These are phyloP conservation scores for Malassezia yamatoensis DNA, from an alignment of 1,284 basidiomycete species.

Conservation along the genomic window DNA sequence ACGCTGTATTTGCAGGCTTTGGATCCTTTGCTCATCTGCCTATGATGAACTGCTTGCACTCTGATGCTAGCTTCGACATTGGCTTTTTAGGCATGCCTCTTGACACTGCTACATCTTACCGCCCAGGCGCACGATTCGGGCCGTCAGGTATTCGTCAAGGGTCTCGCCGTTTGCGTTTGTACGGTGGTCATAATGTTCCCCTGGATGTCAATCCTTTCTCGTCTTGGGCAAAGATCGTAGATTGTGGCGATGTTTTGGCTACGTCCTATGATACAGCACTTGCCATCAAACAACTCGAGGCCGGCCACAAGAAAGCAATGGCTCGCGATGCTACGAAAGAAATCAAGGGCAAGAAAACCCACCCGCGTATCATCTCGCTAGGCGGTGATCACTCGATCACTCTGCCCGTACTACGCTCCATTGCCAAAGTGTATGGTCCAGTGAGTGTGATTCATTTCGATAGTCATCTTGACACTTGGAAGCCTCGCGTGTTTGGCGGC, in stretches of 20 bases:
- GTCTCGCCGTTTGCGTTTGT: conserved; percentile 62
- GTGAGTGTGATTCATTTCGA: conserved; percentile 65
- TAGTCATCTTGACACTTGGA: conserved; percentile 64
- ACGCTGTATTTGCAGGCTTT: conserved; percentile 43
- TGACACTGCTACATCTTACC: conserved; percentile 62
- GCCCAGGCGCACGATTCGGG: conserved; percentile 69
- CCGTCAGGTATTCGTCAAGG: conserved; percentile 69
- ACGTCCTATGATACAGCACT: conserved; percentile 64
- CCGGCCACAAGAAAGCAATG: conserved; percentile 27
- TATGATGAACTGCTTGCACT: conserved; percentile 27
- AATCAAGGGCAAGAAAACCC: conserved; percentile 3
- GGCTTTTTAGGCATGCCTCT: conserved; percentile 71
- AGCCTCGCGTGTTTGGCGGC: conserved; percentile 21
- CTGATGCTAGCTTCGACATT: conserved; percentile 55
- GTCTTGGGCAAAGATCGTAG: conserved; percentile 54
- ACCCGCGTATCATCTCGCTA: conserved; percentile 59
- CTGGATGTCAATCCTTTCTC: conserved; percentile 61
- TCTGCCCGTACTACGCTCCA: conserved; percentile 60
- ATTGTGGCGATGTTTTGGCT: conserved; percentile 68
- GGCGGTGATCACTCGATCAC: conserved; percentile 67
- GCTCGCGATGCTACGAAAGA: conserved; percentile 1
- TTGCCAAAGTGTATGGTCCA: conserved; percentile 63
- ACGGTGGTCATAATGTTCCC: conserved; percentile 65
- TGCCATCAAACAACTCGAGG: conserved; percentile 67
- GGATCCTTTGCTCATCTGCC: conserved; percentile 48